Evolutionary conservation across 2,329 filamentous ascomycete genomes (phyloP), one percentile per base, ranked within the genome.

Genomic region (Chaetothyriales sp.): DNA sequence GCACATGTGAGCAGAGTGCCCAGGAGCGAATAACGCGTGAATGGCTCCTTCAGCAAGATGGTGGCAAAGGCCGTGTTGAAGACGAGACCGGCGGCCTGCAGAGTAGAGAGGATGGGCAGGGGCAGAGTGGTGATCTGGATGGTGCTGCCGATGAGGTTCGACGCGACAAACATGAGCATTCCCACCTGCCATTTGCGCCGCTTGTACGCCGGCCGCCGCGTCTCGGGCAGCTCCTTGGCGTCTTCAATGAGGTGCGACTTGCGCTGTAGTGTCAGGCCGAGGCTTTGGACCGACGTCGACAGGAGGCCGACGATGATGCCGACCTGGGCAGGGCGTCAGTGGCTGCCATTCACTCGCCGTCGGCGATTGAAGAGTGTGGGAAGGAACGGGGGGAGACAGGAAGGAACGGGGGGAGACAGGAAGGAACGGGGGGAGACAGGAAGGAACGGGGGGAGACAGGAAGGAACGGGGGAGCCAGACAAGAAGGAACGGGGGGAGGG

Each of bases 21-120:
- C 63, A 86, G 79, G 40, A 94, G 76, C n/a, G 90, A 95, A 77
- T 89, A 94, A 66, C 79, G 80, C 49, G 92, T 97, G 69, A 97
- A 98, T 4, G 89, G 87, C 69, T 98, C 90, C 63, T 85, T 83
- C 47, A 98, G 78, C 63, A 97, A 87, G 52, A 97, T 72, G 45
- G 89, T 94, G 56, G 92, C 92, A 75, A 94, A 95, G 68, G 97
- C 88, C 52, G 90, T 95, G 73, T 98, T 98, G 76, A 98, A 98
- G 56, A 98, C 92, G 51, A 98, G 77, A 45, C 92, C 92, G 2
- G 90, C 94, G 66, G 90, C 90, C 71, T 98, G 92, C 40, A 98
- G 74, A 1, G 92, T 95, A 52, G 90, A 97, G 33, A 98, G 78
- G 5, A 98, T 89, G 18, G 92, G 92, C 19, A 98, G 75, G 15